Percentiles rank a stretch among this genome's conserved stretches.
These are phyloP conservation scores for Mucuna pruriens DNA, from an alignment of 306 rosid genomes.

Conservation along the genomic window DNA sequence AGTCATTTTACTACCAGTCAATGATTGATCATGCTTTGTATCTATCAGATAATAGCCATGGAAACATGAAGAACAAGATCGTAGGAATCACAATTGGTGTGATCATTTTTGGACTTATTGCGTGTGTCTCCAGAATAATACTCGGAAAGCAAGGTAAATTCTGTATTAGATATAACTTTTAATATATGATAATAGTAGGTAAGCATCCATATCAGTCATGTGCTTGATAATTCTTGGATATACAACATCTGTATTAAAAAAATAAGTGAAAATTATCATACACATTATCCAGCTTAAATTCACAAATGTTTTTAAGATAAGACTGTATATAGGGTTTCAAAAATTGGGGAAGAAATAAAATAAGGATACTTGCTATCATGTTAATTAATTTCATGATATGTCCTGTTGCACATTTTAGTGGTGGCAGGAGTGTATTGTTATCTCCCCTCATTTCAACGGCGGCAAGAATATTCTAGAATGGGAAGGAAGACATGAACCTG, in stretches of 20 bases:
- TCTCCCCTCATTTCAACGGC: not conserved
- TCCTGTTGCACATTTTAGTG: constrained; percentile 25
- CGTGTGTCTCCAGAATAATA: not conserved
- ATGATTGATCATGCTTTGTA: not conserved
- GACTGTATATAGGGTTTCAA: not conserved
- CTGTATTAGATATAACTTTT: not conserved
- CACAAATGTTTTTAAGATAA: not conserved
- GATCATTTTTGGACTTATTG: not conserved
- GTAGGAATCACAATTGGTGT: not conserved
- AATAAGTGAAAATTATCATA: not conserved
- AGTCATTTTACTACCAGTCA: not conserved
- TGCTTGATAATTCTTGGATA: not conserved
- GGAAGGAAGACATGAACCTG: too few relatives aligned
- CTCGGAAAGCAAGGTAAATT: constrained; percentile 14
- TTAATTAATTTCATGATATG: constrained; percentile 9
- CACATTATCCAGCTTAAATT: not conserved
- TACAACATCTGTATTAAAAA: not conserved
- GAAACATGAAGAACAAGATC: not conserved
- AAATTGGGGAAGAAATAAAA: not conserved
- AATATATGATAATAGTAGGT: not conserved
- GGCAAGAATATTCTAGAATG: constrained; percentile 42
- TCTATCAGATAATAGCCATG: not conserved
- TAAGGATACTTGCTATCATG: not conserved
- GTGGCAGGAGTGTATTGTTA: not conserved
- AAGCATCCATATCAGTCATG: not conserved